A percentile compares a stretch with the other conserved stretches of the same genome.
Evolutionary conservation across 805 yeast genomes (phyloP).

Genomic region (Alloascoidea hylecoeti): DNA sequence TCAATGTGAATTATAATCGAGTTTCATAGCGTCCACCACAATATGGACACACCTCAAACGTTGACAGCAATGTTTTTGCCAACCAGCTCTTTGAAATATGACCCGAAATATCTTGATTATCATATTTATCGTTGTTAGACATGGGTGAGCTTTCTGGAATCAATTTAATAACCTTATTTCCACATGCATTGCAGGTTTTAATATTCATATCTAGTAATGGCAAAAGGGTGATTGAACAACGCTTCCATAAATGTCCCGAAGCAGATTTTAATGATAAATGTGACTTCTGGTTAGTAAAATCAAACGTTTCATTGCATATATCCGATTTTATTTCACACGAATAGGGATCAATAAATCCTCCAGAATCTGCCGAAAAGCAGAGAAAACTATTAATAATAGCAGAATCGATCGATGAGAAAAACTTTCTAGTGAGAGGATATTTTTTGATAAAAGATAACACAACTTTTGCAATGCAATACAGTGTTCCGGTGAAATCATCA

Average conservation of each 20-base stretch:
- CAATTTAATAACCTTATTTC: background rate
- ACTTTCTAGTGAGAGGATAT: background rate
- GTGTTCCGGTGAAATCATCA: background rate
- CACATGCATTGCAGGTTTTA: background rate
- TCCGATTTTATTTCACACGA: background rate
- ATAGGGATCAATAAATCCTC: background rate
- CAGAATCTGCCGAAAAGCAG: background rate
- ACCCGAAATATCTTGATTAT: background rate
- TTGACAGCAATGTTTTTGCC: background rate
- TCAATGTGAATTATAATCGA: background rate
- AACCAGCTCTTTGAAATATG: background rate
- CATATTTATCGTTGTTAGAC: background rate
- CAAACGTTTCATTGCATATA: background rate
- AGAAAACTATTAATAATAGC: background rate
- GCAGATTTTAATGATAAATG: background rate
- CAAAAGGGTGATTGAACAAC: background rate
- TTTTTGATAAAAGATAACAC: background rate
- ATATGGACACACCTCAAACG: background rate
- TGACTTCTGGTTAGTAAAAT: background rate
- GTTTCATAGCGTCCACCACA: background rate
- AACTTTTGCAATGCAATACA: background rate
- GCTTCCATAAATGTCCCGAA: too few relatives aligned
- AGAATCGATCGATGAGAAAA: background rate
- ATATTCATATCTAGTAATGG: conserved; percentile 1
- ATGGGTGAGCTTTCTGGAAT: background rate